Base-by-base conservation (phyloP, 78 protist genomes). In the Dictyostelium firmibasis region DNA sequence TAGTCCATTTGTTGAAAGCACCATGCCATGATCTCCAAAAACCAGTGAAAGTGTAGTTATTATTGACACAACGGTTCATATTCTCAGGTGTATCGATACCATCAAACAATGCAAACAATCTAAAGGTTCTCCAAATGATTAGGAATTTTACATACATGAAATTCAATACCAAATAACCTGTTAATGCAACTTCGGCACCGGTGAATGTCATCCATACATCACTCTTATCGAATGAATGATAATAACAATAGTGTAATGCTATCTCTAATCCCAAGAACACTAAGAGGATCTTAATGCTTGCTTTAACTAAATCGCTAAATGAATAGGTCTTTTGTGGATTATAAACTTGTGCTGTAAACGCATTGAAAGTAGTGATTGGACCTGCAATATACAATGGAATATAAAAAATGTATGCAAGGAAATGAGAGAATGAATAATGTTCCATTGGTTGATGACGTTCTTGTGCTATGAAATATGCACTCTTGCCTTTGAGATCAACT, bases 1-100 rank as follows among this genome's bases (percentile, higher is more conserved):
- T 83, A 2, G 96, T 91, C 98, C 98, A 97, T 27, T 72, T 77
- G 76, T 97, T 97, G 96, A 97, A 97, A 14, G 91, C 60, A 20
- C 95, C 82, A 70, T 97, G 98, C 98, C 98, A 97, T 36, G 75
- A 64, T 29, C 97, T 29, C 98, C 98, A 97, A 82, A 97, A 97
- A 2, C 95, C 96, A 14, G 86, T 74, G 25, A 97, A 79, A 13
- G 98, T 97, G 74, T 76, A 60, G 85, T 91, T 97, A 69, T 96
- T 92, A 43, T 67, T 81, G 47, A 96, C 92, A 85, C 98, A 97
- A 29, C 97, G 93, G 10, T 86, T 77, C 98, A 97, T 97, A 33
- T 97, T 97, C 93, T 97, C 98, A 27, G 97, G 97, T 27, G 97
- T 84, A 14, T 97, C 97, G 35, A 97, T 76, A 70, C 98, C 98